A percentile compares a stretch with the other conserved stretches of the same genome.
phyloP scores from a whole-genome alignment of 1,284 basidiomycete species.

The Mycena citricolor region DNA sequence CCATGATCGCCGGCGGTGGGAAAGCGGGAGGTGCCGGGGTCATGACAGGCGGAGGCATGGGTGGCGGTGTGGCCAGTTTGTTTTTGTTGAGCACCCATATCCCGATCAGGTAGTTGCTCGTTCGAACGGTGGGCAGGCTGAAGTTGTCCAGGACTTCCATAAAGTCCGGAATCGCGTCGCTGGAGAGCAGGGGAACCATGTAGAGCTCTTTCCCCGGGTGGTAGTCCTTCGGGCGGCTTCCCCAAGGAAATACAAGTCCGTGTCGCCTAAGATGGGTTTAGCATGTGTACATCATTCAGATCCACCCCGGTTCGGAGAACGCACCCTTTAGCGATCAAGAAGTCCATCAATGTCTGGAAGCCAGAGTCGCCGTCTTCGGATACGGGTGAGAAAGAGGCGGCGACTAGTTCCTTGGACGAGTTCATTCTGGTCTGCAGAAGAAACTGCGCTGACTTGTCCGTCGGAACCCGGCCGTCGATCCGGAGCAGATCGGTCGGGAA shows the following conservation, averaged over 20 bases:
- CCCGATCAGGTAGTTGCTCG: slow-evolving; percentile 69
- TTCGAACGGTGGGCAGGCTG: slow-evolving; percentile 62
- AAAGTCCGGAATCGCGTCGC: slow-evolving; percentile 77
- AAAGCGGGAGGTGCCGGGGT: slow-evolving; percentile 1
- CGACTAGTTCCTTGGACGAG: slow-evolving; percentile 75
- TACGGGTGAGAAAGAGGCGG: slow-evolving; percentile 66
- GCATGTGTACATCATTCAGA: slow-evolving; percentile 17
- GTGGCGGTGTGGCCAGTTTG: slow-evolving; percentile 51
- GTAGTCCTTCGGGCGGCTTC: slow-evolving; percentile 65
- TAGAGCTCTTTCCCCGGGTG: slow-evolving; percentile 86
- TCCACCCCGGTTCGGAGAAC: slow-evolving; percentile 32
- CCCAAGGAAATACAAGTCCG: slow-evolving; percentile 85
- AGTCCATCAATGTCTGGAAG: slow-evolving; percentile 66
- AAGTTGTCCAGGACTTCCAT: slow-evolving; percentile 85
- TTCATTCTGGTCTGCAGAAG: slow-evolving; percentile 75
- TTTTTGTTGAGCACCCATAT: slow-evolving; percentile 82
- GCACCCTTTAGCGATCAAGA: slow-evolving; percentile 75
- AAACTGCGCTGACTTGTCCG: slow-evolving; percentile 71
- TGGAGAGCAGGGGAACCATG: slow-evolving; percentile 75
- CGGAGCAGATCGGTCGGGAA: slow-evolving; percentile 67
- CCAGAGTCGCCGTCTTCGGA: slow-evolving; percentile 42
- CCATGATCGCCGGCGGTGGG: slow-evolving; percentile 12
- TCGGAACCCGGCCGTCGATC: slow-evolving; percentile 81
- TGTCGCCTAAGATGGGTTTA: slow-evolving; percentile 61
- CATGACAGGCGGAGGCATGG: slow-evolving; percentile 25